Conservation (phyloP, 495 filamentous ascomycete species). For the Cudoniella acicularis region DNA sequence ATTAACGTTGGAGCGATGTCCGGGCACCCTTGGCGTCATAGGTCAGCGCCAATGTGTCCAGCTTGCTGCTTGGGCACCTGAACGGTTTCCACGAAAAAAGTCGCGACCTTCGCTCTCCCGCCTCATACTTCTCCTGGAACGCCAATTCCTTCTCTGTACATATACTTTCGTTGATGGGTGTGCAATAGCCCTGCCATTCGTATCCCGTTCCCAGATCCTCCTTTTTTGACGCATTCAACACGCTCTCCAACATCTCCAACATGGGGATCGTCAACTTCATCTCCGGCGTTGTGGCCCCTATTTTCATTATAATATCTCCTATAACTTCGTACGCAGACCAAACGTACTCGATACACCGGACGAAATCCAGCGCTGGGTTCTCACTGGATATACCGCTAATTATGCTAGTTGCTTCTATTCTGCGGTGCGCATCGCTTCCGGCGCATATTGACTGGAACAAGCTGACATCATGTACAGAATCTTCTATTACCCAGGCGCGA, state of each 20-base stretch:
- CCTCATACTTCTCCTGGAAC: neutral
- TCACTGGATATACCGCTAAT: slow-evolving; percentile 87
- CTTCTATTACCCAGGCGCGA: slow-evolving; percentile 92
- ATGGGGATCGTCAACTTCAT: slow-evolving; percentile 29
- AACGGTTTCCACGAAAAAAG: too few relatives aligned
- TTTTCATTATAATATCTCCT: slow-evolving; percentile 73
- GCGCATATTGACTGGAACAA: neutral
- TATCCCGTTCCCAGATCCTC: neutral
- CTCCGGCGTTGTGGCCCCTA: slow-evolving; percentile 47
- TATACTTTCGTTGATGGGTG: neutral
- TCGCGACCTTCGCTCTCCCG: neutral
- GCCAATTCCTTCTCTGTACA: neutral
- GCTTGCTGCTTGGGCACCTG: neutral
- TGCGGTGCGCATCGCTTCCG: slow-evolving; percentile 59
- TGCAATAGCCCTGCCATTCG: neutral
- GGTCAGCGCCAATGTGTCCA: neutral
- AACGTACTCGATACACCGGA: slow-evolving; percentile 81
- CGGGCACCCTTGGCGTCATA: neutral
- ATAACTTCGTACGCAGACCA: slow-evolving; percentile 88
- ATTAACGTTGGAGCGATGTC: neutral
- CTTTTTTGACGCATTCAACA: neutral
- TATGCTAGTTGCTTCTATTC: slow-evolving; percentile 90
- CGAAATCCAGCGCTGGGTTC: slow-evolving; percentile 82
- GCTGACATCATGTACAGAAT: slow-evolving; percentile 47
- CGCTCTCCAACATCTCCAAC: slow-evolving; percentile 13